Evolutionary conservation across 177 flowering plant species (phyloP).

Genomic region (Vitis hybrid): DNA sequence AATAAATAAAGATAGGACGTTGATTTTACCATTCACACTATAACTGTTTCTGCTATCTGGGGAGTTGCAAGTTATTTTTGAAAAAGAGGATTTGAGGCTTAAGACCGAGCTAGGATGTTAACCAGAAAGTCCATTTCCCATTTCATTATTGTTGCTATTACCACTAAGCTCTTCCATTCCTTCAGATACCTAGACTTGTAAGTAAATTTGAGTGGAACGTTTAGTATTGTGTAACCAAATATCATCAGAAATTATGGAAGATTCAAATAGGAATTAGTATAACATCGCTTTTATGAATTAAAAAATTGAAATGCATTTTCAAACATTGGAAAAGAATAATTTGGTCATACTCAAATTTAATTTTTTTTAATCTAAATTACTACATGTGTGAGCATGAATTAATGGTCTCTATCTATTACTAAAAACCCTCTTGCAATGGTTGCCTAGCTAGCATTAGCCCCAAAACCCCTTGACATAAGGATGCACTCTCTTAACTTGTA

Average conservation of each 20-base stretch:
- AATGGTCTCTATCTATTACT: no score
- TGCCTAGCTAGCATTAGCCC: no score
- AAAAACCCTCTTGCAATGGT: no score
- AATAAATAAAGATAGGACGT: not conserved
- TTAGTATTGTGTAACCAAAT: not conserved
- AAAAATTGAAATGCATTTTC: no score
- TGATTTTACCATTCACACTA: conserved; percentile 11
- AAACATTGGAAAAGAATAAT: no score
- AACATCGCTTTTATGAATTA: no score
- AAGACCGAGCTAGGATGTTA: conserved; percentile 8
- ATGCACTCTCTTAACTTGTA: no score
- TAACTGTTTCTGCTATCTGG: conserved; percentile 17
- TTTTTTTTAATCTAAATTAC: no score
- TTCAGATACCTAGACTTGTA: conserved; percentile 29
- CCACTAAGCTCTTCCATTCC: conserved; percentile 22
- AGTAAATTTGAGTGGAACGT: not conserved
- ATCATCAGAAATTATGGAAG: not conserved
- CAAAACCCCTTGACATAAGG: no score
- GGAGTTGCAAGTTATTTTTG: conserved; percentile 21
- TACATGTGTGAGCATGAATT: no score
- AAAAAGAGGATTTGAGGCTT: conserved; percentile 20
- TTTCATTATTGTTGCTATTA: conserved; percentile 24
- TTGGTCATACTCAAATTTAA: no score
- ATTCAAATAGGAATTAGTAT: not conserved
- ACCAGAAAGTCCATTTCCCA: conserved; percentile 27